These are phyloP conservation scores for Carpinus fangiana DNA, from an alignment of 306 rosid species.

Conservation along the genomic window DNA sequence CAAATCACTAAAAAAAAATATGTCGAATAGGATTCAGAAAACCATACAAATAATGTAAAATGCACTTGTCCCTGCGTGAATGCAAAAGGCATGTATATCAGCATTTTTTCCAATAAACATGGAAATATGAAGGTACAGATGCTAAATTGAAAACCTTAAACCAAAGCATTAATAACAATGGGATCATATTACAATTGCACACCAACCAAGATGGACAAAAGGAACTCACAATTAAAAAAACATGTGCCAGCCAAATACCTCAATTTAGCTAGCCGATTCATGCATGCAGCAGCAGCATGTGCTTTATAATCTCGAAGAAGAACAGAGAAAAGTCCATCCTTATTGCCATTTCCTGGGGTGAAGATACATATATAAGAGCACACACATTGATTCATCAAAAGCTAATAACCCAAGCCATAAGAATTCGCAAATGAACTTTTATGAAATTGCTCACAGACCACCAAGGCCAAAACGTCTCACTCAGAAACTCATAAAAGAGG, in stretches of 20 bases:
- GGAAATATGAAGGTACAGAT: neutral
- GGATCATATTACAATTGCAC: conserved; percentile 16
- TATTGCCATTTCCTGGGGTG: conserved; percentile 83
- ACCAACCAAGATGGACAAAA: conserved; percentile 23
- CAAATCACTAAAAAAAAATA: neutral
- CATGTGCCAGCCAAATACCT: conserved; percentile 48
- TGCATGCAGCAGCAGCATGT: conserved; percentile 91
- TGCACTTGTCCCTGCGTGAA: neutral
- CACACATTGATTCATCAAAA: neutral
- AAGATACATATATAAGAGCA: conserved; percentile 6
- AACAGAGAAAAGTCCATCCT: conserved; percentile 91
- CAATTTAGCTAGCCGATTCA: conserved; percentile 94
- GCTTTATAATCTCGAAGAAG: conserved; percentile 90
- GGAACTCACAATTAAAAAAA: neutral
- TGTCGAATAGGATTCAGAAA: neutral
- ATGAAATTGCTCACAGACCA: neutral
- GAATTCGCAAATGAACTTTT: neutral
- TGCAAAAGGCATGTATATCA: neutral
- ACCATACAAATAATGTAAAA: neutral
- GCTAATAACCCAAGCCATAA: conserved; percentile 1
- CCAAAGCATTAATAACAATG: neutral
- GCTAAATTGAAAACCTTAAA: neutral
- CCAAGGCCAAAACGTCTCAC: neutral
- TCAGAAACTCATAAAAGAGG: neutral
- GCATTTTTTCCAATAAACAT: neutral